These are phyloP conservation scores for Suillus bovinus DNA, from an alignment of 768 basidiomycete species.

Conservation along the genomic window DNA sequence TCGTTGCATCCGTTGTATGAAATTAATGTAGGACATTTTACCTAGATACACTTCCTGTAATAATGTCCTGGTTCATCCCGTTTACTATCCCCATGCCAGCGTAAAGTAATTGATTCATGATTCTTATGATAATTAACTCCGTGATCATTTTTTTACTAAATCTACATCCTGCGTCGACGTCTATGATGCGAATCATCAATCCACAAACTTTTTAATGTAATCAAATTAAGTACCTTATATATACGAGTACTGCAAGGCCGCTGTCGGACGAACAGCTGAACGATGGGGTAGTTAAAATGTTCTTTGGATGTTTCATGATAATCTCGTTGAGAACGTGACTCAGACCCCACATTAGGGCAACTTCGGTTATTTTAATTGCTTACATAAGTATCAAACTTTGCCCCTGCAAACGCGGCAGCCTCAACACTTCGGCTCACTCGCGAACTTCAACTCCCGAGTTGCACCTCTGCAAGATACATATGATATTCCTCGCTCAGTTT, in stretches of 20 bases:
- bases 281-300: no score
- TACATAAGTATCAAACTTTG: no score
- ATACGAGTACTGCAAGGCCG: neutral
- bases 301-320: no score
- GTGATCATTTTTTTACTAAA: neutral
- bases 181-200: neutral
- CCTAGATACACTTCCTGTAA: neutral
- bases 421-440: neutral
- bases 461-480: neutral
- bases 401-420: neutral
- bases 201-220: neutral
- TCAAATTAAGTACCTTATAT: neutral
- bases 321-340: no score
- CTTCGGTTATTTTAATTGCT: no score
- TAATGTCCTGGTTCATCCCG: neutral
- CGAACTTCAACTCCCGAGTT: neutral
- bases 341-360: no score
- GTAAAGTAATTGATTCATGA: neutral
- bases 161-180: neutral
- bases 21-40: no score
- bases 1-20: constrained; percentile 15
- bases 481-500: neutral
- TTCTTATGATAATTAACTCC: neutral
- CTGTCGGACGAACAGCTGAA: no score
- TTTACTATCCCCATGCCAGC: neutral